phyloP scores from a whole-genome alignment of 148 eudicot species.

The Oxyria digyna region DNA sequence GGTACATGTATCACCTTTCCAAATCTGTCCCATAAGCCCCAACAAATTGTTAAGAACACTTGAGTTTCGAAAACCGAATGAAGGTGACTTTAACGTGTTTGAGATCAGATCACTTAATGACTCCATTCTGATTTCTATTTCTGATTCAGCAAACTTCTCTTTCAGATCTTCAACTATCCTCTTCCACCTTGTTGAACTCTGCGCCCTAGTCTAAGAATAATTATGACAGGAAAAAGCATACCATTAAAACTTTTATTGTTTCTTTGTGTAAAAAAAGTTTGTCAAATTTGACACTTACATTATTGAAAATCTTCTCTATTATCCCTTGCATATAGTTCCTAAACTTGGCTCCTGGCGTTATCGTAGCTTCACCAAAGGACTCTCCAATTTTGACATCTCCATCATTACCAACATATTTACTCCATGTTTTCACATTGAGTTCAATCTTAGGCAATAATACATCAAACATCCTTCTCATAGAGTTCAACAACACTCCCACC shows the following conservation, averaged over 20 bases:
- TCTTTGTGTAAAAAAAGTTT: neutral
- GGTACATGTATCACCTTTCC: slow-evolving; percentile 72
- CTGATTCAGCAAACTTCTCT: slow-evolving; percentile 40
- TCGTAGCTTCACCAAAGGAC: slow-evolving; percentile 51
- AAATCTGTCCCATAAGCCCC: slow-evolving; percentile 78
- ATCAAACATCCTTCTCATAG: slow-evolving; percentile 74
- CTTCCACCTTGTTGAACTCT: slow-evolving; percentile 48
- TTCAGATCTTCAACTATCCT: slow-evolving; percentile 60
- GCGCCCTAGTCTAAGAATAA: slow-evolving; percentile 45
- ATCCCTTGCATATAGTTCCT: slow-evolving; percentile 55
- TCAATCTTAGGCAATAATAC: slow-evolving; percentile 56
- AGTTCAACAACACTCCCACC: slow-evolving; percentile 63
- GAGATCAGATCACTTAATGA: slow-evolving; percentile 45
- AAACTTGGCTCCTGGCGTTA: slow-evolving; percentile 58
- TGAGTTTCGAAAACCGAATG: slow-evolving; percentile 38
- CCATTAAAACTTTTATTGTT: neutral
- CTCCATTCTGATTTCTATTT: slow-evolving; percentile 52
- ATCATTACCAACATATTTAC: slow-evolving; percentile 32
- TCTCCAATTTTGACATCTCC: slow-evolving; percentile 50
- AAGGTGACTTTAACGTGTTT: slow-evolving; percentile 41
- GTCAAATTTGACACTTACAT: slow-evolving; percentile 21
- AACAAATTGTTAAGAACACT: slow-evolving; percentile 41
- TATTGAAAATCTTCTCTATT: slow-evolving; percentile 55
- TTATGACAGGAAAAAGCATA: neutral
- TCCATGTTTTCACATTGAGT: slow-evolving; percentile 49